Conservation (phyloP, 2,329 filamentous ascomycete genomes). For the Neurospora crassa region DNA sequence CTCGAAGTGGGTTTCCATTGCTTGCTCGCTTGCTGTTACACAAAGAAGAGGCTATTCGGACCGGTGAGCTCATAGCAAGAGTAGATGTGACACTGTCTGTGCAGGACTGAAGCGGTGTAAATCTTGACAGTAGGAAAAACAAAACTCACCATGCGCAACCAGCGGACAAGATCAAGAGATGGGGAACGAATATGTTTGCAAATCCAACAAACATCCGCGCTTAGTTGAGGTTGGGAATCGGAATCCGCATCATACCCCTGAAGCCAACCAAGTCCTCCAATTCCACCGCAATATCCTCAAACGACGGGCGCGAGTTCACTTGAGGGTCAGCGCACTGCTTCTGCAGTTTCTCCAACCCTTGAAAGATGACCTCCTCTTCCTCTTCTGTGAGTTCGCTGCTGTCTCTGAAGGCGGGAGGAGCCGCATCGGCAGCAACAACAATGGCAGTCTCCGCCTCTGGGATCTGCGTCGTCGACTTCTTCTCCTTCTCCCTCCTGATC, state of each 20-base stretch:
- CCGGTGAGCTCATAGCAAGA: not conserved
- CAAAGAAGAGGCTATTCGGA: not conserved
- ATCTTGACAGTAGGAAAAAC: not conserved
- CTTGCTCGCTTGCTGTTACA: not conserved
- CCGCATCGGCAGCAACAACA: not conserved
- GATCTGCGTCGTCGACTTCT: not conserved
- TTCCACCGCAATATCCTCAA: constrained; percentile 21
- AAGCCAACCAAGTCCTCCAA: constrained; percentile 16
- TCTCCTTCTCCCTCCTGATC: constrained; percentile 14
- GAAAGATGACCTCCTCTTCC: constrained; percentile 11
- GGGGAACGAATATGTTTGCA: not conserved
- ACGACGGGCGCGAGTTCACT: constrained; percentile 23
- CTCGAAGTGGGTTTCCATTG: not conserved
- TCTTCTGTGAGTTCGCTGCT: not conserved
- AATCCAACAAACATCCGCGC: not conserved
- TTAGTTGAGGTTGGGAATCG: constrained; percentile 2
- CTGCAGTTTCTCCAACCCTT: constrained; percentile 21
- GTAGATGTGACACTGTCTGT: not conserved
- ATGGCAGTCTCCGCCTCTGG: not conserved
- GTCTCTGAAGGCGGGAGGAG: not conserved
- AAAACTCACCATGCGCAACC: not conserved
- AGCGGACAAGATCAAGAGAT: not conserved
- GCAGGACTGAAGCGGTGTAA: not conserved
- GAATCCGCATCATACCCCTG: constrained; percentile 16
- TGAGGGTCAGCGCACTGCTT: constrained; percentile 18